Base-by-base conservation (phyloP, 352 stramenopile genomes). In the Globisporangium alternatum region DNA sequence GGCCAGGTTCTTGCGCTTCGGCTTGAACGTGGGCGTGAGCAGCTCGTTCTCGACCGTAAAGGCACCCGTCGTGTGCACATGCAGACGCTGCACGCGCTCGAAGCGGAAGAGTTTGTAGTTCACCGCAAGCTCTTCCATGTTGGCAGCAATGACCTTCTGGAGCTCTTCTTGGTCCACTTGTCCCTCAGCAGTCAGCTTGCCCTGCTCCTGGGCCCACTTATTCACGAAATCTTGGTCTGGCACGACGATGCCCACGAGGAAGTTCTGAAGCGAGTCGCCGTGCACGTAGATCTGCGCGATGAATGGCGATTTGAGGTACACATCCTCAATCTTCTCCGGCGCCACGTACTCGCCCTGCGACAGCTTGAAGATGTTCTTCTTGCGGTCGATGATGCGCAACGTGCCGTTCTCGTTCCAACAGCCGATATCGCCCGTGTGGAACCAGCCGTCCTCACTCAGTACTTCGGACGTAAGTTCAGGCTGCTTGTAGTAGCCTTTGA, bases 21-120 rank as follows among this genome's bases (percentile, higher is more conserved):
- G 84, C 72, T 99, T 99, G 78, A 98, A 97, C 1, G 96, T 98
- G 28, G 96, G 95, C 28, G 96, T 99, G 10, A 97, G 74, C 41
- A 98, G 76, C 22, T 81, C 90, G 61, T 97, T 97, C 21, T 98
- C 94, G 13, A 90, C 80, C 2, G 76, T 87, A 66, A 98, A 98
- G 0, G 25, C 25, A n/a, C 86, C 70, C 39, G 97, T 80, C 0
- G 80, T 66, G 68, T 96, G 78, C 31, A 98, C 69, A 62, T 97
- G 71, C 19, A 98, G 71, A 56, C 87, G 91, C 61, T 93, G 96
- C 6, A 96, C 80, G 21, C 84, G 90, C 78, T 99, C 96, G 69
- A 98, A 98, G 37, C 94, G 90, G 56, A 96, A 81, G 28, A 99
- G 81, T 57, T 88, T 77, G 1, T 56, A 67, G 69, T 9, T 72